Evolutionary conservation across 2,329 filamentous ascomycete genomes (phyloP), one percentile per base, ranked within the genome.

Genomic region (Didymella pinodella): DNA sequence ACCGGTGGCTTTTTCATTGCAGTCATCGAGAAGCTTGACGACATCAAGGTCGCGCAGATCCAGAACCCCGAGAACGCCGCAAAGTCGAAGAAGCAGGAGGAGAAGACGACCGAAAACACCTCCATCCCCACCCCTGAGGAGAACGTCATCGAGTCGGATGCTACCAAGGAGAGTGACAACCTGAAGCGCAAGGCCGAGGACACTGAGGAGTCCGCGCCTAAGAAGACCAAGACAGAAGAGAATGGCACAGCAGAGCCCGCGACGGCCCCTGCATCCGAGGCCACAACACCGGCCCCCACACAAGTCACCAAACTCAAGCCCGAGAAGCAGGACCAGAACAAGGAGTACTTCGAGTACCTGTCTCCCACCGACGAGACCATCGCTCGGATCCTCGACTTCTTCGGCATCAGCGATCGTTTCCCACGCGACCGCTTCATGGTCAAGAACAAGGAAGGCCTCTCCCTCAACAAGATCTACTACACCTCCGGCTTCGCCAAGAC

Each of bases 1-100:
- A 99, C 95, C 3, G 95, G 95, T 55, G 94, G 90, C 22, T 99
- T 99, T 84, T 99, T 99, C 81, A 97, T 99, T 74, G 90, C 93
- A 0, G 93, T 97, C 0, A 80, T 99, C 18, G 91, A 97, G 81
- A 99, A 99, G 84, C 89, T 89, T 75, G 85, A 87, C 26, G 95
- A 97, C 55, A 75, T 75, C 61, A 76, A 75, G 61, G 64, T 72
- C 50, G 63, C 67, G 12, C 72, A 75, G 48, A 62, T 71, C 11
- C 64, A 66, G 49, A 69, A 66, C 43, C 66, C 71, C 16, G 65
- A 68, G 48, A 71, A 71, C 22, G 57, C 64, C 18, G 65, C 71
- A 14, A 71, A 71, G 54, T 62, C 70, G 11, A 65, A 66, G 29
- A 68, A 68, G 50, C 60, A 64, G 16, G 57, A 67, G 18, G 61